Percentiles rank a stretch among this genome's conserved stretches.
Conservation (phyloP, 2,329 filamentous ascomycete species). For the Xylariaceae sp. region DNA sequence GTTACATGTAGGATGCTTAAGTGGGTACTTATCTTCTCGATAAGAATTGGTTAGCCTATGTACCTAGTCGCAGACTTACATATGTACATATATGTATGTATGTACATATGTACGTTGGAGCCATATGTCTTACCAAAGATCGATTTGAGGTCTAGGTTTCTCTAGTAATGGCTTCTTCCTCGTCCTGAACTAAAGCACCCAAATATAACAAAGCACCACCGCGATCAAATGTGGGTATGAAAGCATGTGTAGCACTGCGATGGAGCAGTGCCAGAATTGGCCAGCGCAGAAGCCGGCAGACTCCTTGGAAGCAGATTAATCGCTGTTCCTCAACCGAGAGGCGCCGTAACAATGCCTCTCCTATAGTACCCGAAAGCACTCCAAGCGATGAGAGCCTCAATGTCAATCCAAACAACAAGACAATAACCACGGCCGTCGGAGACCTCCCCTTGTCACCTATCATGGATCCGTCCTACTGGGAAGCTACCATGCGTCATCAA, state of each 20-base stretch:
- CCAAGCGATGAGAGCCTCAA: constrained; percentile 42
- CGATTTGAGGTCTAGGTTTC: background rate
- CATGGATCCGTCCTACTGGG: constrained; percentile 58
- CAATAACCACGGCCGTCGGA: constrained; percentile 53
- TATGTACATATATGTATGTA: too few species aligned
- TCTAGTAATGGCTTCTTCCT: too few species aligned
- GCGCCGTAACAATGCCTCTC: constrained; percentile 27
- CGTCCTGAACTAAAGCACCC: too few species aligned
- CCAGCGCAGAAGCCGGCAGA: constrained; percentile 11
- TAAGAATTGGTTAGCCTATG: too few species aligned
- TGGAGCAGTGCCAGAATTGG: constrained; percentile 33
- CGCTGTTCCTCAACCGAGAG: constrained; percentile 28
- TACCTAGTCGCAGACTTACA: background rate
- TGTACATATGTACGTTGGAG: too few species aligned
- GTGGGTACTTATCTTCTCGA: too few species aligned
- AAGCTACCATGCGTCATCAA: constrained; percentile 51
- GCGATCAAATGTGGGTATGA: constrained; percentile 41
- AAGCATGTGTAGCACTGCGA: constrained; percentile 39
- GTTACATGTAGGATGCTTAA: too few species aligned
- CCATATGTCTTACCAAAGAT: too few species aligned
- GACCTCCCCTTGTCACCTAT: constrained; percentile 61
- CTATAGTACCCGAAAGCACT: constrained; percentile 19
- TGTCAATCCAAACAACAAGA: constrained; percentile 51
- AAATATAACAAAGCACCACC: background rate
- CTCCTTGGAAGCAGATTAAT: constrained; percentile 5